phyloP scores from a whole-genome alignment of 2,329 filamentous ascomycete genomes.

The Davidsoniella virescens region DNA sequence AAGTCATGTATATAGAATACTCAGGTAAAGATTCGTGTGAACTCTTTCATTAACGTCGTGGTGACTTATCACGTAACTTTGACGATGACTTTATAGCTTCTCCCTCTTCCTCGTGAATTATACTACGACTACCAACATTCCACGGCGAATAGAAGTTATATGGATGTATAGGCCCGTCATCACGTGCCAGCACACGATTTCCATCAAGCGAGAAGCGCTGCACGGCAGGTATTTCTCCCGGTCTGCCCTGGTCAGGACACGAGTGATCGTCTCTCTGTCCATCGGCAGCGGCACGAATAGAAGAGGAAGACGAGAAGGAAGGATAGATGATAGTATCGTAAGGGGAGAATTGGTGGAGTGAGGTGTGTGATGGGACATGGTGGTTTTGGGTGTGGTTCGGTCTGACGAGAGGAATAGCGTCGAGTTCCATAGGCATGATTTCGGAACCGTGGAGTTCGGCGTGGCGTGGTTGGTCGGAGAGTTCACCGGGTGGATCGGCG shows the following conservation, averaged over 20 bases:
- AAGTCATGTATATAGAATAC: too few relatives aligned
- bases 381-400: neutral
- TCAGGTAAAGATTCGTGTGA: too few relatives aligned
- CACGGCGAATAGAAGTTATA: constrained; percentile 12
- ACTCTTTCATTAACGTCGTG: too few relatives aligned
- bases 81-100: neutral
- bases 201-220: neutral
- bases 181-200: neutral
- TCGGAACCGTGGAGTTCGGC: constrained; percentile 4
- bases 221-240: neutral
- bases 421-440: constrained; percentile 3
- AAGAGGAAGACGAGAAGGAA: neutral
- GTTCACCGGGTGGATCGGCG: constrained; percentile 1
- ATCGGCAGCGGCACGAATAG: neutral
- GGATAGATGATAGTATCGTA: too few relatives aligned
- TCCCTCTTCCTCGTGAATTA: neutral
- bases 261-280: neutral
- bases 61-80: too few relatives aligned
- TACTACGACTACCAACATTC: neutral
- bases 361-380: neutral
- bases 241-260: too few relatives aligned
- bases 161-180: constrained; percentile 2
- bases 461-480: neutral
- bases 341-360: too few relatives aligned
- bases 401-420: neutral